phyloP scores from a whole-genome alignment of 371 early-diverging fungal species.

The Choanephora cucurbitarum region DNA sequence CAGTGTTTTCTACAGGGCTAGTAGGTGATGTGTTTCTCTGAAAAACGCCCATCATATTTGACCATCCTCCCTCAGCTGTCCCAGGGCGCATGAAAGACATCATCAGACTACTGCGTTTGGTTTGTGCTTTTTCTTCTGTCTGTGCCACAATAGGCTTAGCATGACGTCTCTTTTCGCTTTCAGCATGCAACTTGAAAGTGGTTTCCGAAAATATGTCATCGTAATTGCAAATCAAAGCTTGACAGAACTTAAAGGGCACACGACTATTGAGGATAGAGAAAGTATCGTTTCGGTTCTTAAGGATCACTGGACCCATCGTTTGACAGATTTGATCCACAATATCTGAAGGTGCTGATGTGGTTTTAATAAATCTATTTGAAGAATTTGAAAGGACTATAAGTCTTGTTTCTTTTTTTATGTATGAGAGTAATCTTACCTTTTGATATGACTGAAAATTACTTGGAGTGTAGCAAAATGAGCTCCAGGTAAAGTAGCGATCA shows the following conservation, averaged over 20 bases:
- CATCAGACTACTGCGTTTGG: conserved; percentile 36
- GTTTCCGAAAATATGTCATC: conserved; percentile 36
- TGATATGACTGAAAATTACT: conserved; percentile 43
- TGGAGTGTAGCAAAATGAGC: conserved; percentile 58
- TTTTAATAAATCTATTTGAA: conserved; percentile 7
- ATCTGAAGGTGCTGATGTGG: conserved; percentile 2
- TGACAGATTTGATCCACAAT: conserved; percentile 35
- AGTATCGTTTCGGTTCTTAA: conserved; percentile 54
- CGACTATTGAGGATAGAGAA: conserved; percentile 56
- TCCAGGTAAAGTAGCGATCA: conserved; percentile 59
- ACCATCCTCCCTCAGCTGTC: conserved; percentile 30
- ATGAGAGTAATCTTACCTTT: too few species aligned
- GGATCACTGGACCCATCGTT: conserved; percentile 56
- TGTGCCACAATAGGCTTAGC: conserved; percentile 33
- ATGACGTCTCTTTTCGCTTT: conserved; percentile 43
- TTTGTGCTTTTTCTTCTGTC: conserved; percentile 11
- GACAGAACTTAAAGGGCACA: conserved; percentile 49
- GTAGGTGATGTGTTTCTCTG: conserved; percentile 24
- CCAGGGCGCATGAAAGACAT: conserved; percentile 44
- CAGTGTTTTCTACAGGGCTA: background rate
- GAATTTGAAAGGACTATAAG: too few species aligned
- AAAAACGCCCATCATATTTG: conserved; percentile 37
- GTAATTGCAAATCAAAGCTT: conserved; percentile 50
- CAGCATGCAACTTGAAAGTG: conserved; percentile 35
- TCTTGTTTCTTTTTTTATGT: background rate